Percentiles rank a stretch among this genome's conserved stretches.
phyloP scores from a whole-genome alignment of 345 rosid genomes.

The Odontarrhena argentea region DNA sequence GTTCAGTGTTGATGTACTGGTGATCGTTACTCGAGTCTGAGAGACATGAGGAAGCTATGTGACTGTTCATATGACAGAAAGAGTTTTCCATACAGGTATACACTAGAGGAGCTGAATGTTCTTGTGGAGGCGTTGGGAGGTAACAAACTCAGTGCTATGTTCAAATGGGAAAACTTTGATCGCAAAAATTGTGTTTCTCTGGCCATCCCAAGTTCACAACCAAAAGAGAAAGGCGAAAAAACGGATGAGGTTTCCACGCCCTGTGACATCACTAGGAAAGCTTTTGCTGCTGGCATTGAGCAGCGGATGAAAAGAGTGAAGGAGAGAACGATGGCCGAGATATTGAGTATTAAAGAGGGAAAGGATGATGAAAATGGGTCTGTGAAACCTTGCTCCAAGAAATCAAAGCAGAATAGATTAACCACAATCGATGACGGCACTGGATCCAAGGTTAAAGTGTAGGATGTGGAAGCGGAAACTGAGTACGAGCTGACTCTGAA shows the following conservation, averaged over 20 bases:
- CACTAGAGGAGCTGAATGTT: constrained; percentile 50
- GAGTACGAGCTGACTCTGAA: too few relatives aligned
- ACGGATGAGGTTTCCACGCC: constrained; percentile 10
- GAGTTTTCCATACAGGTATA: constrained; percentile 57
- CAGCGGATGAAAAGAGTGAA: constrained; percentile 44
- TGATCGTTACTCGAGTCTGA: constrained; percentile 55
- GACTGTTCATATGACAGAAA: constrained; percentile 57
- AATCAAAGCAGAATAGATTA: not conserved
- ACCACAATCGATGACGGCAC: too few relatives aligned
- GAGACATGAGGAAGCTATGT: constrained; percentile 66
- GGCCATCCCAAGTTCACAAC: constrained; percentile 25
- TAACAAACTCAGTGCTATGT: constrained; percentile 49
- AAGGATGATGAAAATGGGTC: not conserved
- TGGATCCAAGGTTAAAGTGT: too few relatives aligned
- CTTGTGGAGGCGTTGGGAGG: constrained; percentile 63
- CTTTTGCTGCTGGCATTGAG: constrained; percentile 33
- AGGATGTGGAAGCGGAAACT: too few relatives aligned
- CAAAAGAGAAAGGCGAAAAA: constrained; percentile 24
- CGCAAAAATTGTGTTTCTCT: constrained; percentile 26
- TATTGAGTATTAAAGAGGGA: constrained; percentile 11
- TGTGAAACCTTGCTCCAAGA: constrained; percentile 18
- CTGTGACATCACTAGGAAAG: constrained; percentile 22
- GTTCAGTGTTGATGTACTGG: constrained; percentile 56
- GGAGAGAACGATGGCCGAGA: constrained; percentile 22
- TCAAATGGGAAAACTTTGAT: constrained; percentile 50